Evolutionary conservation across 2,329 filamentous ascomycete species (phyloP).

Genomic region (Samsoniella hepiali): DNA sequence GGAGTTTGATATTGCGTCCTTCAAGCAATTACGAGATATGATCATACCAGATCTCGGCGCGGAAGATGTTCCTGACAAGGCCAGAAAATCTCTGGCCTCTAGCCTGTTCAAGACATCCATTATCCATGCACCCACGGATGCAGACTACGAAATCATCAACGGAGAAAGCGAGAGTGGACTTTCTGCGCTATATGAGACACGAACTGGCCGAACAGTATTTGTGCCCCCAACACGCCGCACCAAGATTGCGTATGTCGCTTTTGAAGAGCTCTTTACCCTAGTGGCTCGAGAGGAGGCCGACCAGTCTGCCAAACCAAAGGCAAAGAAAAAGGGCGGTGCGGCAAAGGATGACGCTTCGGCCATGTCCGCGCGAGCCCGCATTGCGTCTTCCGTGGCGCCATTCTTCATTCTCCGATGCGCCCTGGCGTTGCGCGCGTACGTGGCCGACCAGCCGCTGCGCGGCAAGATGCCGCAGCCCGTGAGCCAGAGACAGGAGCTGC

Average conservation of each 20-base stretch:
- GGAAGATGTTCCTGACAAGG: conserved; percentile 59
- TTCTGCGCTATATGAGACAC: conserved; percentile 55
- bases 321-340: not conserved
- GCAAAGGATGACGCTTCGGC: not conserved
- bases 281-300: conserved; percentile 49
- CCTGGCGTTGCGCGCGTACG: conserved; percentile 76
- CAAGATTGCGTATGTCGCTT: conserved; percentile 74
- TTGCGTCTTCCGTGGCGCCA: conserved; percentile 73
- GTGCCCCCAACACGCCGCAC: conserved; percentile 61
- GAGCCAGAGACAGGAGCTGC: conserved; percentile 73
- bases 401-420: conserved; percentile 80
- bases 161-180: conserved; percentile 51
- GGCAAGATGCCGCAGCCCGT: conserved; percentile 86
- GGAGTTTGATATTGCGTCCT: conserved; percentile 74
- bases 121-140: conserved; percentile 61
- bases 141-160: conserved; percentile 54
- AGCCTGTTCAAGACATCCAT: conserved; percentile 80
- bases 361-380: conserved; percentile 46
- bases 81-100: conserved; percentile 67
- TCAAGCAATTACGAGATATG: conserved; percentile 64
- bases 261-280: conserved; percentile 74
- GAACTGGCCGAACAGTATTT: conserved; percentile 70
- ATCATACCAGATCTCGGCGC: conserved; percentile 73
- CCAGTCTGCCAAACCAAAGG: conserved; percentile 29
- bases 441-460: conserved; percentile 85